Percentiles rank a stretch among this genome's conserved stretches.
phyloP scores from a whole-genome alignment of 768 basidiomycete species.

The Pulveroboletus sp. region DNA sequence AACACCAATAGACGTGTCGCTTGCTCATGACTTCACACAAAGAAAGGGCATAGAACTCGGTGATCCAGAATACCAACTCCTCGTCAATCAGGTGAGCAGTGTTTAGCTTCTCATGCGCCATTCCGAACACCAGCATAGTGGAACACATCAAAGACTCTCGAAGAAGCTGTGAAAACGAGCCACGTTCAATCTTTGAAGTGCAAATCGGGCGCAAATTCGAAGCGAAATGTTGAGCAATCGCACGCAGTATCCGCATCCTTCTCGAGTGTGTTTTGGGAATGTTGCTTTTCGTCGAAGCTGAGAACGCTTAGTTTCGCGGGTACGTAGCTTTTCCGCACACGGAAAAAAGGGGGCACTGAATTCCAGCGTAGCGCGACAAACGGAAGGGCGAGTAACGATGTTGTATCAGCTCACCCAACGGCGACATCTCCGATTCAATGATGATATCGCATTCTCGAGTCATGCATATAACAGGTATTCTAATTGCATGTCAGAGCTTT shows the following conservation, averaged over 20 bases:
- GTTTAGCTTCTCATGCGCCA: neutral
- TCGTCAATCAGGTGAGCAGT: constrained; percentile 43
- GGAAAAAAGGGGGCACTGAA: neutral
- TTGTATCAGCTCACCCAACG: constrained; percentile 41
- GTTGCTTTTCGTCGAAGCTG: constrained; percentile 8
- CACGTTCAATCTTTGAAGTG: neutral
- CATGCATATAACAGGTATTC: constrained; percentile 67
- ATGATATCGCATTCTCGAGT: constrained; percentile 39
- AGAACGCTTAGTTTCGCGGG: constrained; percentile 26
- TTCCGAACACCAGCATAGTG: constrained; percentile 31
- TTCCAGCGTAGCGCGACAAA: constrained; percentile 49
- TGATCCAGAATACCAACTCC: constrained; percentile 21
- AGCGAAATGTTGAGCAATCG: constrained; percentile 8
- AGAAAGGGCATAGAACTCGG: constrained; percentile 6
- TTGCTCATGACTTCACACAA: constrained; percentile 41
- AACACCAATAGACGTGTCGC: constrained; percentile 27
- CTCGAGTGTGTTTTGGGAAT: neutral
- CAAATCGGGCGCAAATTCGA: neutral
- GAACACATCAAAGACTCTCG: constrained; percentile 41
- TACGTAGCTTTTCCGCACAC: constrained; percentile 5
- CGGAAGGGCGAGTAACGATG: constrained; percentile 52
- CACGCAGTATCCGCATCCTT: neutral
- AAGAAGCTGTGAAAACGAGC: constrained; percentile 21
- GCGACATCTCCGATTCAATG: constrained; percentile 33
- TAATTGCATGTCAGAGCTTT: neutral